phyloP scores from a whole-genome alignment of 257 asterid species.

The Salvia hispanica region DNA sequence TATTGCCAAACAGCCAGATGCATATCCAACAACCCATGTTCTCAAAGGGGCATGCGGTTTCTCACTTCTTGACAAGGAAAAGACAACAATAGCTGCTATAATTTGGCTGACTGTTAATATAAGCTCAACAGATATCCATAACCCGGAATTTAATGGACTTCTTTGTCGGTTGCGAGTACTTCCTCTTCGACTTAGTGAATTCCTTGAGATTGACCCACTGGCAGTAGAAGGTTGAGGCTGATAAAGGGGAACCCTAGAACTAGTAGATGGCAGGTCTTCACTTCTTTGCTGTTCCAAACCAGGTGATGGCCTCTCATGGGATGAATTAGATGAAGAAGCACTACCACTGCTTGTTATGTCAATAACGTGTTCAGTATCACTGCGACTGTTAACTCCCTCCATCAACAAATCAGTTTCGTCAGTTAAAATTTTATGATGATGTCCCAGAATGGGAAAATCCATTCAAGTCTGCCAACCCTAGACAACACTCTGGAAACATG shows the following conservation, averaged over 20 bases:
- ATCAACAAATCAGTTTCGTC: constrained; percentile 57
- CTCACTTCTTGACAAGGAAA: constrained; percentile 74
- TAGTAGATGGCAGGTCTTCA: constrained; percentile 68
- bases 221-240: constrained; percentile 57
- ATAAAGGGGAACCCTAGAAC: constrained; percentile 51
- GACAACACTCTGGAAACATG: constrained; percentile 49
- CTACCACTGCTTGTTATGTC: constrained; percentile 63
- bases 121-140: constrained; percentile 85
- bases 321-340: constrained; percentile 55
- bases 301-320: constrained; percentile 53
- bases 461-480: constrained; percentile 50
- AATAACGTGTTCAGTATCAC: constrained; percentile 55
- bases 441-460: constrained; percentile 66
- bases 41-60: constrained; percentile 79
- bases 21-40: constrained; percentile 85
- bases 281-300: constrained; percentile 49
- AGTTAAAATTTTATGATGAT: constrained; percentile 55
- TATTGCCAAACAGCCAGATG: constrained; percentile 81
- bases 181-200: constrained; percentile 62
- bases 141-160: constrained; percentile 78
- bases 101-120: constrained; percentile 78
- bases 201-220: constrained; percentile 60
- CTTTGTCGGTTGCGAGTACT: constrained; percentile 66
- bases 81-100: constrained; percentile 73
- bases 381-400: constrained; percentile 58